Base-by-base conservation (phyloP, 495 filamentous ascomycete genomes). In the Extremus antarcticus region DNA sequence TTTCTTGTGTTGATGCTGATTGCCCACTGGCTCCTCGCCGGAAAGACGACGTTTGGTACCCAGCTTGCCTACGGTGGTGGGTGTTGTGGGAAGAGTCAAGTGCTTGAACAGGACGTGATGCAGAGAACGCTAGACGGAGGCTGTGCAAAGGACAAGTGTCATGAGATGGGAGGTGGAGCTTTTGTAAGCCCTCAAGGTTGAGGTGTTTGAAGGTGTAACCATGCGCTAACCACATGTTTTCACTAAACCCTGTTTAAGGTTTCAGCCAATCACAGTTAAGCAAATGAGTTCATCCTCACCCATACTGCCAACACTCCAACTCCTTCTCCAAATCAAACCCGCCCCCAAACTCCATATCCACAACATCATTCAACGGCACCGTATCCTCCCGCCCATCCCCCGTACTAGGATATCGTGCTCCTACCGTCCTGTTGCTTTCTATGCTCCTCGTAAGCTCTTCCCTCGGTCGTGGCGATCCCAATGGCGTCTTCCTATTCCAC, bases 21-120 rank as follows among this genome's bases (percentile, higher is more conserved):
- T 24, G 24, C 54, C 55, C 59, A 55, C 55, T 58, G 59, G 54
- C 55, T 58, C 59, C 51, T 58, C 59, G 17, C 55, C 59, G 55
- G 59, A 61, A 49, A 53, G 53, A 49, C 58, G 59, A 25, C 59
- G 55, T 51, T 62, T 62, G 48, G 48, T 51, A 51, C 59, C 59
- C 59, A 62, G 59, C 43, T 57, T 62, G 59, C 23, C 59, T 51
- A 20, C 29, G 46, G 25, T 48, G 13, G 4, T n/a, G 40, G 43
- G 11, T n/a, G 17, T 53, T 11, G 51, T 45, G 15, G 32, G 43
- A 35, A 9, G 29, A 13, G 29, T 53, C 8, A 32, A 41, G 17
- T 21, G 15, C 23, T 2, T 8, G 43, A 47, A 47, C 9, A 49
- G 22, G 47, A 35, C 4, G 41, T 7, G 41, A 45, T 45, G 41